These are phyloP conservation scores for Pisolithus marmoratus DNA, from an alignment of 768 basidiomycete genomes.

Conservation along the genomic window DNA sequence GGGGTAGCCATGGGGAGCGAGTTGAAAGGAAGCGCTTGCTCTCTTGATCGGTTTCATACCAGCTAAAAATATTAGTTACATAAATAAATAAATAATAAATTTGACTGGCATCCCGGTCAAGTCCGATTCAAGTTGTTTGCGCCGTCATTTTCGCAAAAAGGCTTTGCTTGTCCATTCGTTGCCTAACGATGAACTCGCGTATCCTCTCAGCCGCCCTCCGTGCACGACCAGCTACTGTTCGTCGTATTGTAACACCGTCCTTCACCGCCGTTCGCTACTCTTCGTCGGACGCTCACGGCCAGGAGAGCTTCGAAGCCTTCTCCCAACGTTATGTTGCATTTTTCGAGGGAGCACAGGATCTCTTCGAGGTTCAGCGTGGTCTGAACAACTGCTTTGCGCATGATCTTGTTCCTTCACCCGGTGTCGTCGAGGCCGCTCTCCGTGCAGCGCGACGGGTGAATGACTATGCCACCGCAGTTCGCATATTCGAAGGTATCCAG, in stretches of 20 bases:
- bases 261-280: constrained; percentile 33
- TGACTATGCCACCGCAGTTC: constrained; percentile 95
- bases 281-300: constrained; percentile 60
- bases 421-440: constrained; percentile 82
- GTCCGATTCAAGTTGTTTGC: not conserved
- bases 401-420: constrained; percentile 85
- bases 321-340: constrained; percentile 90
- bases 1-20: constrained; percentile 34
- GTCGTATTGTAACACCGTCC: constrained; percentile 38
- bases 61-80: not conserved
- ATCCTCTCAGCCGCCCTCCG: constrained; percentile 25
- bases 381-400: constrained; percentile 99
- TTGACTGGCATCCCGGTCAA: not conserved
- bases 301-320: constrained; percentile 93
- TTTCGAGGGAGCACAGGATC: constrained; percentile 88
- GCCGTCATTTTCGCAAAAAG: not conserved
- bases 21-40: not conserved
- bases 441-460: constrained; percentile 87
- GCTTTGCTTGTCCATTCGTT: not conserved
- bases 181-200: not conserved
- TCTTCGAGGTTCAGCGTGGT: constrained; percentile 98
- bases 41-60: not conserved
- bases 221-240: constrained; percentile 44
- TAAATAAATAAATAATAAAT: not conserved
- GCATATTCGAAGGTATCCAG: constrained; percentile 92